Percentiles rank a stretch among this genome's conserved stretches.
Evolutionary conservation across 345 rosid genomes (phyloP).

Genomic region (Eucalyptus sp.): DNA sequence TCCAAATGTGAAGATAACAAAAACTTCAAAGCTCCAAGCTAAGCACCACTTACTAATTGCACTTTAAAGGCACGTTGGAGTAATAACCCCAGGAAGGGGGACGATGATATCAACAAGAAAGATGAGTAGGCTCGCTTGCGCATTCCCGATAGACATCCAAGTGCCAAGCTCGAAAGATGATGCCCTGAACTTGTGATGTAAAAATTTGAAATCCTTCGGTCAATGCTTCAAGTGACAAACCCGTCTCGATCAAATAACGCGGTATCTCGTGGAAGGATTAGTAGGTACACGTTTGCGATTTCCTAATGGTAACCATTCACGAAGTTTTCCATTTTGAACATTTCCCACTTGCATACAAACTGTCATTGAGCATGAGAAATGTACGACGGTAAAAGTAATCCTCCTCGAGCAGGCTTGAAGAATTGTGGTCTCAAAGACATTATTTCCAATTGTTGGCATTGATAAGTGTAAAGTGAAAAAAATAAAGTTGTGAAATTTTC

Average conservation of each 20-base stretch:
- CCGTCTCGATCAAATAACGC: background rate
- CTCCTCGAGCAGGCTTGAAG: too few species aligned
- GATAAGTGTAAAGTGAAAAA: too few species aligned
- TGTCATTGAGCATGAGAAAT: background rate
- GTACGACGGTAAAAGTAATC: too few species aligned
- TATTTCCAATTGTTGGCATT: too few species aligned
- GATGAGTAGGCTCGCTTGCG: background rate
- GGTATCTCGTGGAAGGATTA: background rate
- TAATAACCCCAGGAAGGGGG: background rate
- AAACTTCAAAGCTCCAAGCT: background rate
- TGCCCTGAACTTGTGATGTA: background rate
- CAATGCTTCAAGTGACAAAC: background rate
- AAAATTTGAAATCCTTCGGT: background rate
- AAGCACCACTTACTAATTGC: background rate
- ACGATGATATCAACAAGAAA: background rate
- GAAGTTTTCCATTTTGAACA: background rate
- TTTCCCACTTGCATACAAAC: background rate
- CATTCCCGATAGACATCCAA: background rate
- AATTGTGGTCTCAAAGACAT: too few species aligned
- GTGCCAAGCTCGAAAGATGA: background rate
- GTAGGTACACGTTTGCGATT: background rate
- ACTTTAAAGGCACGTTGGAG: background rate
- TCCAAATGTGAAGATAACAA: background rate
- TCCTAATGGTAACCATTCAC: background rate
- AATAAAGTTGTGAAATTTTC: too few species aligned